These are phyloP conservation scores for Lactarius trivialis DNA, from an alignment of 768 basidiomycete genomes.

Conservation along the genomic window DNA sequence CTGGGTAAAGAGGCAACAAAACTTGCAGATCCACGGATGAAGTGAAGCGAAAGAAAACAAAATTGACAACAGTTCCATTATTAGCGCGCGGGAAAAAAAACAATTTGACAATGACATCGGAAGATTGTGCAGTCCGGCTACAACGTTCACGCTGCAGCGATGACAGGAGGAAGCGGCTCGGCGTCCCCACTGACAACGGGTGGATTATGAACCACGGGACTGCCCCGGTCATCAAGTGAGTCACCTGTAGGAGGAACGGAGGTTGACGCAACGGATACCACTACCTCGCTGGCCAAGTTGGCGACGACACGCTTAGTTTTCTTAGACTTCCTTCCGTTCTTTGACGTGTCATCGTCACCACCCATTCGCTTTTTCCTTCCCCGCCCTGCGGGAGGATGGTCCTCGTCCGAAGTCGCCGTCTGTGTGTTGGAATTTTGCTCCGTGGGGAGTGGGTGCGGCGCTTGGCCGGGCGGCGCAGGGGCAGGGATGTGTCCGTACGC, in stretches of 20 bases:
- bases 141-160: constrained; percentile 17
- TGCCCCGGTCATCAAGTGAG: constrained; percentile 14
- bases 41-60: background rate
- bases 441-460: background rate
- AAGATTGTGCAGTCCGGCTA: background rate
- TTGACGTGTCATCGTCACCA: constrained; percentile 29
- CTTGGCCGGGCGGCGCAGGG: constrained; percentile 11
- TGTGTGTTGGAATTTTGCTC: constrained; percentile 23
- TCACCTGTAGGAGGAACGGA: background rate
- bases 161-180: constrained; percentile 21
- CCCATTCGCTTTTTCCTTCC: constrained; percentile 19
- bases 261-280: background rate
- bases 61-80: background rate
- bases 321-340: constrained; percentile 31
- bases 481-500: constrained; percentile 19
- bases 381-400: background rate
- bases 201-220: constrained; percentile 11
- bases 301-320: constrained; percentile 29
- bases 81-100: background rate
- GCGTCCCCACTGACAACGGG: background rate
- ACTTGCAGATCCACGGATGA: background rate
- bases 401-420: constrained; percentile 20
- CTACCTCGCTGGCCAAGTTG: background rate
- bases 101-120: background rate
- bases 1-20: background rate